Percentiles rank a stretch among this genome's conserved stretches.
Evolutionary conservation across 306 rosid species (phyloP).

Genomic region (Cercis canadensis): DNA sequence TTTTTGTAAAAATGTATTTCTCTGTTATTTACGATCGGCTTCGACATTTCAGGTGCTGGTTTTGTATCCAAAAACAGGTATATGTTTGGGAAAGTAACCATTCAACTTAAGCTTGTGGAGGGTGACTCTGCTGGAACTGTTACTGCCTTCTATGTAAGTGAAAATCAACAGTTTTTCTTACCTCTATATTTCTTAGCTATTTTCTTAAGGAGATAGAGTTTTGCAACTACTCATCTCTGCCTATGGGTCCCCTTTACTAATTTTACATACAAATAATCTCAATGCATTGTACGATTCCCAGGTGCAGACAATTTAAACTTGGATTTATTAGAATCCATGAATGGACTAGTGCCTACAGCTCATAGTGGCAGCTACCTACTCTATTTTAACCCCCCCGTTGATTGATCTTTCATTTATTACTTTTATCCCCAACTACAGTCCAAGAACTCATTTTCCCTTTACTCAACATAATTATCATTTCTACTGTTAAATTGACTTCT

Average conservation of each 20-base stretch:
- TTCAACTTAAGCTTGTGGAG: slow-evolving; percentile 83
- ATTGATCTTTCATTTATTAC: slow-evolving; percentile 46
- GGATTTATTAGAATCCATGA: slow-evolving; percentile 23
- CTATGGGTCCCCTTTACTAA: background rate
- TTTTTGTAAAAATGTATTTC: background rate
- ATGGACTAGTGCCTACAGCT: slow-evolving; percentile 15
- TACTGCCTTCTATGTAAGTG: slow-evolving; percentile 88
- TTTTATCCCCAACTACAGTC: slow-evolving; percentile 11
- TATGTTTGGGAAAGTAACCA: slow-evolving; percentile 83
- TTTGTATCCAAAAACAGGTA: slow-evolving; percentile 80
- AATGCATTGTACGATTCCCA: slow-evolving; percentile 29
- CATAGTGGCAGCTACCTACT: slow-evolving; percentile 35
- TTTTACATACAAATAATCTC: background rate
- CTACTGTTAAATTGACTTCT: background rate
- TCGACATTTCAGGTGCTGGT: slow-evolving; percentile 80
- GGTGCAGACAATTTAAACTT: slow-evolving; percentile 31
- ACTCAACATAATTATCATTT: background rate
- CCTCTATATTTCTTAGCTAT: background rate
- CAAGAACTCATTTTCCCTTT: background rate
- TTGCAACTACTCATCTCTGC: background rate
- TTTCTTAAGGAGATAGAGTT: background rate
- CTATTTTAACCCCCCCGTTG: slow-evolving; percentile 27
- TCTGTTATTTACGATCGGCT: background rate
- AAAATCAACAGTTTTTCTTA: background rate
- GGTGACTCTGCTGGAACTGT: slow-evolving; percentile 99